A percentile compares a stretch with the other conserved stretches of the same genome.
Conservation (phyloP, 83 land plant species). For the Picea mariana region DNA sequence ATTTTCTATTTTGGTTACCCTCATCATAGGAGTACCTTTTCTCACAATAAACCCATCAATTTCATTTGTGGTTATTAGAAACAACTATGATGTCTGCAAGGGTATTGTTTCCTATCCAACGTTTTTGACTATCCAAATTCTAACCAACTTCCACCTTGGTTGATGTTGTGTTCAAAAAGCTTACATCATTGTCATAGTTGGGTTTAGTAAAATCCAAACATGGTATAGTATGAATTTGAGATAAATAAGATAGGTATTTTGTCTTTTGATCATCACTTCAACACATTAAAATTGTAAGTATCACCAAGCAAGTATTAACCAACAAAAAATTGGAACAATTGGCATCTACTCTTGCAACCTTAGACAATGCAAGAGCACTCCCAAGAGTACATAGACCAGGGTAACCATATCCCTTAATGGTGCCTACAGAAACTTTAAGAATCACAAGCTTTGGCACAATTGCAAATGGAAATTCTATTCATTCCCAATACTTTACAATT, state of each 20-base stretch:
- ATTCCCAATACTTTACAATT: conserved; percentile 99
- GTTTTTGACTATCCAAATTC: conserved; percentile 86
- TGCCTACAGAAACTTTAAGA: conserved; percentile 86
- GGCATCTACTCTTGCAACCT: conserved; percentile 94
- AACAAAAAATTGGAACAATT: conserved; percentile 89
- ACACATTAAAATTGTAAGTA: conserved; percentile 90
- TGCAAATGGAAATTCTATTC: conserved; percentile 95
- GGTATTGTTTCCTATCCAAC: conserved; percentile 97
- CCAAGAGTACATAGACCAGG: conserved; percentile 83
- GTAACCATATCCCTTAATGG: conserved; percentile 96
- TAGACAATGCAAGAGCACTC: conserved; percentile 70
- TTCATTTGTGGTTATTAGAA: conserved; percentile 82
- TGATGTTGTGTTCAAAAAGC: conserved; percentile 83
- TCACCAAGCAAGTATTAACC: conserved; percentile 89
- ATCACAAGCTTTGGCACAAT: conserved; percentile 72
- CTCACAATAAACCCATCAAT: conserved; percentile 92
- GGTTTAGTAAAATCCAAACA: conserved; percentile 98
- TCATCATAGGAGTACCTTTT: conserved; percentile 73
- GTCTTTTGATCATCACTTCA: conserved; percentile 88
- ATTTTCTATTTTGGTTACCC: conserved; percentile 83
- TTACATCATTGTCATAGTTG: conserved; percentile 94
- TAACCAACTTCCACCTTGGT: conserved; percentile 91
- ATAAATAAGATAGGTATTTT: conserved; percentile 81
- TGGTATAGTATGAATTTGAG: conserved; percentile 60
- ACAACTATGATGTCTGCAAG: conserved; percentile 89